These are phyloP conservation scores for Selenicereus undatus DNA, from an alignment of 148 eudicot genomes.

Conservation along the genomic window DNA sequence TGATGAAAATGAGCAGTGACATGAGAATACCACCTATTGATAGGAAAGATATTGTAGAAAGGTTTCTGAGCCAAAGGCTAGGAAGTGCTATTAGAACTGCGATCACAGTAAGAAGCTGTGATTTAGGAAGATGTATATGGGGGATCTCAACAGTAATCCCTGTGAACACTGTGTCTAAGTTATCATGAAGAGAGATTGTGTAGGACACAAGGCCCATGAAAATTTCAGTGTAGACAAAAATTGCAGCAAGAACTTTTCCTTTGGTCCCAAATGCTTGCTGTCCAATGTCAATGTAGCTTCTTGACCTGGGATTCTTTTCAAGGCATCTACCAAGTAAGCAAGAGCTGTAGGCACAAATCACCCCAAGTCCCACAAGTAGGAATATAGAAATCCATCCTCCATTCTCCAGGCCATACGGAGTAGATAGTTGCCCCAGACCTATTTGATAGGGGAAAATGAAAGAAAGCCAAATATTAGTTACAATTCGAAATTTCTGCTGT, in stretches of 20 bases:
- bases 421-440: conserved; percentile 81
- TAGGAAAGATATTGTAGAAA: conserved; percentile 63
- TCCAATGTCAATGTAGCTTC: conserved; percentile 69
- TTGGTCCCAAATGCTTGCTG: conserved; percentile 53
- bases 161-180: conserved; percentile 42
- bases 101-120: conserved; percentile 52
- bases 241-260: conserved; percentile 48
- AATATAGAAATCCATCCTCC: conserved; percentile 72
- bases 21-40: conserved; percentile 61
- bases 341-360: conserved; percentile 53
- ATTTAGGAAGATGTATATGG: conserved; percentile 31
- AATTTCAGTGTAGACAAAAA: conserved; percentile 60
- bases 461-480: not conserved
- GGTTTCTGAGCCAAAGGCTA: conserved; percentile 68
- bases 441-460: not conserved
- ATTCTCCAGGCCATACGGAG: conserved; percentile 60
- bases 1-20: conserved; percentile 50
- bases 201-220: conserved; percentile 84
- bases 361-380: conserved; percentile 56
- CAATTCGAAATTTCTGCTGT: not conserved
- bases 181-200: conserved; percentile 83
- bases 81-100: conserved; percentile 74
- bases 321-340: conserved; percentile 75
- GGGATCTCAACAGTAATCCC: conserved; percentile 30
- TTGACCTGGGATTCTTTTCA: conserved; percentile 38